These are phyloP conservation scores for Neurospora tetraspora DNA, from an alignment of 495 filamentous ascomycete species.

Conservation along the genomic window DNA sequence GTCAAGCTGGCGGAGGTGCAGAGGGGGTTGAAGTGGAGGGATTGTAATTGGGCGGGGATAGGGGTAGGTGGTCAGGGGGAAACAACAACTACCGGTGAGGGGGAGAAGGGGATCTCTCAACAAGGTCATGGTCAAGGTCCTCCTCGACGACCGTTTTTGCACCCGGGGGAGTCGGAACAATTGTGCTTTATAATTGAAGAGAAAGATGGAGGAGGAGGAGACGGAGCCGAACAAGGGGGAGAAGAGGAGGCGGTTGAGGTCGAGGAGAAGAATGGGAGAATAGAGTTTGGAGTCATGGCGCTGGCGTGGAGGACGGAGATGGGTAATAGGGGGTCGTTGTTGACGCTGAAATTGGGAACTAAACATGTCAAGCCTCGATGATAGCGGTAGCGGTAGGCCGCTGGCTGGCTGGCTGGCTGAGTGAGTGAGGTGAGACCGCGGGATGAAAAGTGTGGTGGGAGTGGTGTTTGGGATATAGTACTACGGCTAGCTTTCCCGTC, in stretches of 20 bases:
- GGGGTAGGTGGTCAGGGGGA: not conserved
- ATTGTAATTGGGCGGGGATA: constrained; percentile 40
- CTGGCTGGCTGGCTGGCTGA: not conserved
- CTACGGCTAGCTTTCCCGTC: not conserved
- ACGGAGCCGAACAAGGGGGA: constrained; percentile 23
- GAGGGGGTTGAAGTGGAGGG: constrained; percentile 33
- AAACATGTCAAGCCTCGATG: constrained; percentile 16
- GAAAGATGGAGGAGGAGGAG: constrained; percentile 21
- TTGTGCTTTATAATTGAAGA: constrained; percentile 82
- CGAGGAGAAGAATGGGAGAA: constrained; percentile 45
- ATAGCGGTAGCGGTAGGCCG: not conserved
- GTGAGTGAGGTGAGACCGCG: not conserved
- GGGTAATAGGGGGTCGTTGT: constrained; percentile 81
- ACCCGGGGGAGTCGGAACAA: constrained; percentile 80
- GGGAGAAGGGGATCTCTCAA: constrained; percentile 18
- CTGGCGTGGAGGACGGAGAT: constrained; percentile 84
- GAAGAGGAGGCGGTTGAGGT: constrained; percentile 26
- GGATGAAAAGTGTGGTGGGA: not conserved
- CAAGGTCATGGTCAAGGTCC: not conserved
- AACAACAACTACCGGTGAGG: not conserved
- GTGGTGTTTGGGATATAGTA: not conserved
- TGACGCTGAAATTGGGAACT: constrained; percentile 70
- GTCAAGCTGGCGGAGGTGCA: constrained; percentile 39
- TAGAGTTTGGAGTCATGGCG: constrained; percentile 68
- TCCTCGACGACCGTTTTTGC: constrained; percentile 48